phyloP scores from a whole-genome alignment of 2,329 filamentous ascomycete species.

The Pleomassaria siparia region DNA sequence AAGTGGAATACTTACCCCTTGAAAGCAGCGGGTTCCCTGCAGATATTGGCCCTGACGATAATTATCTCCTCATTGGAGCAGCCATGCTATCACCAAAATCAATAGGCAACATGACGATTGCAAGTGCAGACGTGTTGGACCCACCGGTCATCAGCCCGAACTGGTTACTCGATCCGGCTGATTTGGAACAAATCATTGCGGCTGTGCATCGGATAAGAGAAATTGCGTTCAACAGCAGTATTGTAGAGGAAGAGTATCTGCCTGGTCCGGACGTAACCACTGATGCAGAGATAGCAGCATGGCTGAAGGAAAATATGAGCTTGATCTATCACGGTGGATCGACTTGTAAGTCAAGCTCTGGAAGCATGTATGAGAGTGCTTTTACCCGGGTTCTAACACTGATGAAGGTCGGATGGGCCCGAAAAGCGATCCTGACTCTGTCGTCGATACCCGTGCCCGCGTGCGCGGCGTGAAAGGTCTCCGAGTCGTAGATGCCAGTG shows the following conservation, averaged over 20 bases:
- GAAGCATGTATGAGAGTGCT: too few relatives aligned
- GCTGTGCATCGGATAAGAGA: constrained; percentile 35
- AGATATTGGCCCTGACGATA: constrained; percentile 14
- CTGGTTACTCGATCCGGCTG: constrained; percentile 35
- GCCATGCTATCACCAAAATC: constrained; percentile 20
- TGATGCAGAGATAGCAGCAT: constrained; percentile 41
- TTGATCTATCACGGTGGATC: constrained; percentile 23
- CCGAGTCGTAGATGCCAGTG: constrained; percentile 37
- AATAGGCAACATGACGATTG: constrained; percentile 38
- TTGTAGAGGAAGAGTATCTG: constrained; percentile 24
- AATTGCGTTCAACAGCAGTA: constrained; percentile 18
- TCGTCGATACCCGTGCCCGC: constrained; percentile 36
- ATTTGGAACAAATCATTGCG: constrained; percentile 34
- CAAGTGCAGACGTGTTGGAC: constrained; percentile 25
- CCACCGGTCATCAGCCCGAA: constrained; percentile 36
- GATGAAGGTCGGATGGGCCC: too few relatives aligned
- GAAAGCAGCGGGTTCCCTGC: too few relatives aligned
- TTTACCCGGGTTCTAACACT: too few relatives aligned
- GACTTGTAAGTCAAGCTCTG: too few relatives aligned
- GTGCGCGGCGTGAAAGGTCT: constrained; percentile 39
- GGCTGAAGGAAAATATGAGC: constrained; percentile 11
- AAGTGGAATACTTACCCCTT: constrained; percentile 22
- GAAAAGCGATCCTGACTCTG: constrained; percentile 27
- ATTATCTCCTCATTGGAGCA: constrained; percentile 14
- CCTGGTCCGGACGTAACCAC: constrained; percentile 26